phyloP scores from a whole-genome alignment of 2,329 filamentous ascomycete genomes.

The Curvularia sp. region DNA sequence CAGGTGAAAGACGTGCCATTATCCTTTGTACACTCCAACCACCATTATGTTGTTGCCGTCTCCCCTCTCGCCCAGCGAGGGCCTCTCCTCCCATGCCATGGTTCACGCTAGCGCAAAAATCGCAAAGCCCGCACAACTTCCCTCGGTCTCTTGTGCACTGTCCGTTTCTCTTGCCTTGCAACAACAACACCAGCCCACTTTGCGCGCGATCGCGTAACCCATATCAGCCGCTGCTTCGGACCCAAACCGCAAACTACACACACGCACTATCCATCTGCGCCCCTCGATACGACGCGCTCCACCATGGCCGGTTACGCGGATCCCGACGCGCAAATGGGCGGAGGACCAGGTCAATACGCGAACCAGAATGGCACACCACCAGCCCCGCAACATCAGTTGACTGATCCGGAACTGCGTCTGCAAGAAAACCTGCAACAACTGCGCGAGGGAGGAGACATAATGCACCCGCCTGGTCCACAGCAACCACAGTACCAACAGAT shows the following conservation, averaged over 20 bases:
- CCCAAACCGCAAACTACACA: fast-evolving
- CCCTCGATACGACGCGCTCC: conserved; percentile 25
- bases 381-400: conserved; percentile 40
- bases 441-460: conserved; percentile 41
- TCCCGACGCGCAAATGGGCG: conserved; percentile 44
- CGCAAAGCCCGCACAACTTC: conserved; percentile 44
- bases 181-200: conserved; percentile 30
- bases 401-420: conserved; percentile 44
- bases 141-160: conserved; percentile 32
- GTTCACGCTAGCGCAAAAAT: conserved; percentile 43
- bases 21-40: conserved; percentile 10
- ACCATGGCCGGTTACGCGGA: conserved; percentile 46
- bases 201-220: conserved; percentile 29
- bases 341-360: conserved; percentile 43
- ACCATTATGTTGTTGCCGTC: conserved; percentile 24
- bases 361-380: conserved; percentile 48
- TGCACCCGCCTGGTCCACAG: conserved; percentile 37
- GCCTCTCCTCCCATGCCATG: conserved; percentile 20
- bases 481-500: conserved; percentile 40
- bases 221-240: conserved; percentile 9
- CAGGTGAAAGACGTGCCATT: conserved; percentile 13
- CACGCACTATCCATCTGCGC: neutral
- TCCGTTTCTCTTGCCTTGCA: conserved; percentile 31
- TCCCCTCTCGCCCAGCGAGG: conserved; percentile 10
- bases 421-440: conserved; percentile 48